phyloP scores from a whole-genome alignment of 148 eudicot genomes.

The Rhododendron griersonianum region DNA sequence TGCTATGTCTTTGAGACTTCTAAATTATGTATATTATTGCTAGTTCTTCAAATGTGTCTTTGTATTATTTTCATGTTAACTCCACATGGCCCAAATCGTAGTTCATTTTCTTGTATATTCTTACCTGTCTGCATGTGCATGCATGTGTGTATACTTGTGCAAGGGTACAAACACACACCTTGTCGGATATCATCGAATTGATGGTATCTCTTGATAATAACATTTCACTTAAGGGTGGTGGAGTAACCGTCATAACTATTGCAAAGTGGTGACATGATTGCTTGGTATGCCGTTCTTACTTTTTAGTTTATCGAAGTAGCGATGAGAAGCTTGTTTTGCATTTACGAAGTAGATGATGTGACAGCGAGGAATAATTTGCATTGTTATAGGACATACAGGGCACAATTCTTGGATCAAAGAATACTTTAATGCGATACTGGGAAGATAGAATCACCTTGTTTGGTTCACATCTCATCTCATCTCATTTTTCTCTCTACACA shows the following conservation, averaged over 20 bases:
- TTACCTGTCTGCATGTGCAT: not conserved
- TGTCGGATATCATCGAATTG: not conserved
- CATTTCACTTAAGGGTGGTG: not conserved
- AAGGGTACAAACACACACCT: not conserved
- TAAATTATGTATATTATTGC: not conserved
- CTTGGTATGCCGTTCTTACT: not conserved
- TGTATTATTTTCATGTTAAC: not conserved
- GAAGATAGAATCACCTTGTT: too few relatives aligned
- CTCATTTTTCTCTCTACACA: too few relatives aligned
- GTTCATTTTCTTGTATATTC: not conserved
- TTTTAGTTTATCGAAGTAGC: constrained; percentile 2
- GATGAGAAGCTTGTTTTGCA: not conserved
- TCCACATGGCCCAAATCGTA: not conserved
- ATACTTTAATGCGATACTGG: too few relatives aligned
- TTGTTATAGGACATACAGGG: not conserved
- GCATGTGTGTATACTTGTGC: not conserved
- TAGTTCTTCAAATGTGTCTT: not conserved
- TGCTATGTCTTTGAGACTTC: constrained; percentile 3
- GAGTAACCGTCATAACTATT: not conserved
- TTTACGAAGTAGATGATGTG: not conserved
- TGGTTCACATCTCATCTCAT: too few relatives aligned
- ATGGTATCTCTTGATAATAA: not conserved
- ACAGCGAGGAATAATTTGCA: not conserved
- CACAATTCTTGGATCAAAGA: not conserved
- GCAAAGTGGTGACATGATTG: not conserved